Base-by-base conservation (phyloP, 2,329 filamentous ascomycete species). In the Teratosphaeria gauchensis region DNA sequence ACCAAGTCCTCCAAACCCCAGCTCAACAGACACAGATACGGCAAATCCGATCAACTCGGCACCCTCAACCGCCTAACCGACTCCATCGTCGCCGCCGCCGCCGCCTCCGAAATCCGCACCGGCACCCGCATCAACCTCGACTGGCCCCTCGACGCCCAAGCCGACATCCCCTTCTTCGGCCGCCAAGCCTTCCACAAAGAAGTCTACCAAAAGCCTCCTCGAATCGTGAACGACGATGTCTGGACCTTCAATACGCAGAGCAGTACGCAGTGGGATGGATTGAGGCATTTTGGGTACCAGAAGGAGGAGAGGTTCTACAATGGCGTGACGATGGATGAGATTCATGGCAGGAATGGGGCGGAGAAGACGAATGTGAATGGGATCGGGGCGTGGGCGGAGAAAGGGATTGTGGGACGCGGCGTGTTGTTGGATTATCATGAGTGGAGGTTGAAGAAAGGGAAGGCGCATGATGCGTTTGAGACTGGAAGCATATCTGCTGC, bases 51-150 rank as follows among this genome's bases (percentile, higher is more conserved):
- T 67, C 74, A 84, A 69, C 74, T 87, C 1, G 84, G 84, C 9
- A 82, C 80, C 28, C 69, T 87, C 21, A 86, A 87, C 68, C 77
- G 83, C 31, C 75, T 86, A 14, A 85, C 81, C 0, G 75, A 82
- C 56, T 74, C 78, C 57, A 71, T 80, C 19, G 80, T 84, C 21
- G 75, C 76, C 11, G 73, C 76, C 38, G 78, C 81, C 1, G 65
- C 68, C 16, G 78, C 81, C 24, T 73, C 72, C 59, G 74, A 74
- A 68, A 84, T 86, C 61, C 73, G 75, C 61, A 82, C 80, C 6
- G 84, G 84, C 46, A 75, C 72, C 32, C 80, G 80, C 32, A 74
- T 86, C 56, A 83, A 81, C 1, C 76, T 86, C 21, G 83, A 87
- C 72, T 83, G 83, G 76, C 77, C 82, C 0, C 75, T 87, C 4